phyloP scores from a whole-genome alignment of 352 stramenopile genomes.

The Pythium apleroticum region DNA sequence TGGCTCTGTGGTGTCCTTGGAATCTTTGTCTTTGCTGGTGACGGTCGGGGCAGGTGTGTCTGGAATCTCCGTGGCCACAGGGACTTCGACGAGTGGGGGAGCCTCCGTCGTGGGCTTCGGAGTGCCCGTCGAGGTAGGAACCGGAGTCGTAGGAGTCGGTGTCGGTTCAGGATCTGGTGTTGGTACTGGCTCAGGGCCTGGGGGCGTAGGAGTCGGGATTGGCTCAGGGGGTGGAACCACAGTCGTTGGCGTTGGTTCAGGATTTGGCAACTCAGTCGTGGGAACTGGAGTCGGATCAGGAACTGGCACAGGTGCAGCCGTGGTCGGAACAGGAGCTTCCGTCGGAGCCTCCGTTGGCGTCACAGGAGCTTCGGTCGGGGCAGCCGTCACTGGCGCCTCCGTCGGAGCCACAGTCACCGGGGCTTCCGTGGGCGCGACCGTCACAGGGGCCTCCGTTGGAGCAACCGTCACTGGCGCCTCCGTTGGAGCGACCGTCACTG shows the following conservation, averaged over 20 bases:
- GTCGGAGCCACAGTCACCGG: neutral
- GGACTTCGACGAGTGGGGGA: neutral
- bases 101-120: conserved; percentile 5
- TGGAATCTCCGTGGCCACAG: conserved; percentile 1
- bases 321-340: neutral
- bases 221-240: too few species aligned
- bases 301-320: neutral
- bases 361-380: neutral
- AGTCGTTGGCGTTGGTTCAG: neutral
- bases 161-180: neutral
- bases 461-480: neutral
- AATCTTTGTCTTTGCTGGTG: neutral
- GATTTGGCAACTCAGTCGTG: too few species aligned
- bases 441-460: neutral
- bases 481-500: conserved; percentile 1
- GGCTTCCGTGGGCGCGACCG: neutral
- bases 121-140: neutral
- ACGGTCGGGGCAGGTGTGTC: neutral
- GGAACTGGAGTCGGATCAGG: too few species aligned
- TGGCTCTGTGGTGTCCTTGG: neutral
- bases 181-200: neutral
- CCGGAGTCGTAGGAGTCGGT: neutral
- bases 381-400: neutral
- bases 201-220: neutral
- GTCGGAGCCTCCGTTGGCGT: too few species aligned